Evolutionary conservation across 345 rosid species (phyloP), one percentile per base, ranked within the genome.

Genomic region (Combretum micranthum): DNA sequence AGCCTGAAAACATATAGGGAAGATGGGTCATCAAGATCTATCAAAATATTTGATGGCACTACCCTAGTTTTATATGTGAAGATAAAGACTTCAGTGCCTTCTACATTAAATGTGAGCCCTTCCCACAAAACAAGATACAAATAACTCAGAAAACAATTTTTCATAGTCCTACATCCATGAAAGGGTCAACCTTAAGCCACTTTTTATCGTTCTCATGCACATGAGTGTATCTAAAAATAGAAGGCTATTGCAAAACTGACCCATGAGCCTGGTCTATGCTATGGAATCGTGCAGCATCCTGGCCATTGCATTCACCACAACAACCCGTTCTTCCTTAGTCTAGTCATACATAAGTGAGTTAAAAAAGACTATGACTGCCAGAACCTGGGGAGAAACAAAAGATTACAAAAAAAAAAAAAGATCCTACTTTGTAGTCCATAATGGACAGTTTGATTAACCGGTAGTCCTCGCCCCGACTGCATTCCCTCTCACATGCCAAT

Each of bases 401-500:
- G 13, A 47, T 14, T 22, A 47, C n/a, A 13, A 15, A 14, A 25
- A 32, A 25, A 12, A 1, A 4, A n/a, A 53, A 20, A 16, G 20
- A 49, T 37, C 77, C 18, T 72, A 93, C 94, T 52, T 37, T 79
- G 83, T 74, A 93, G 74, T 83, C 92, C 37, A 70, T 80, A 74
- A 93, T 83, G 15, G 91, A 63, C 61, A 93, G 91, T 68, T 85
- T 93, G 74, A 89, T 77, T 73, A 87, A 73, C 62, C 92, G 83
- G 76, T 85, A 85, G 69, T 93, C 99, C 67, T 89, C 96, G 16
- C 99, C 94, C 55, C 85, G 83, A 75, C 94, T 93, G 70, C 99
- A 89, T 65, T 89, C 99, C 76, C 85, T 80, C 67, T 93, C 96
- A 55, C 96, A 93, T 60, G 89, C 81, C 63, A 93, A 55, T 66